Base-by-base conservation (phyloP, 805 yeast species). In the Myxozyma kluyveri region DNA sequence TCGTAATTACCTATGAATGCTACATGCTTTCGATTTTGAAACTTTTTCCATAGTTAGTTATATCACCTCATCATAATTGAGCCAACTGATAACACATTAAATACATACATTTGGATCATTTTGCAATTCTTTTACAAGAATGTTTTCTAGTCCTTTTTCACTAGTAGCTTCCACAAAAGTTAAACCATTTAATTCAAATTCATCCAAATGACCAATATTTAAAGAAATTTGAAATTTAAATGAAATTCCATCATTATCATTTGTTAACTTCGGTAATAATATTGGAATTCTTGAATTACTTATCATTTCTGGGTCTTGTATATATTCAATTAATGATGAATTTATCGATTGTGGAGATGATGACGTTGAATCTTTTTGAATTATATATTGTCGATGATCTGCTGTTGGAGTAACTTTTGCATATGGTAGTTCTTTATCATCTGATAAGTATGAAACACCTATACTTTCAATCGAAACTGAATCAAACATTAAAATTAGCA, bases 11-110 rank as follows among this genome's bases (percentile, higher is more conserved):
- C 74, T n/a, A 71, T 61, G 35, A 69, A 61, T 18, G 55, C 60
- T 4, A 70, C 74, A 45, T 71, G 69, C 23, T 66, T 64, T 45
- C 68, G 66, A 21, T 69, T 68, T 44, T 70, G 74, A 23, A 71
- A 57, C 49, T 71, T 32, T 23, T 12, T 3, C n/a, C 21, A 10
- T 5, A 24, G 27, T 68, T 19, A 71, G 71, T 56, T 67, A 65
- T 14, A 18, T 14, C n/a, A 29, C 38, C 3, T n/a, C n/a, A n/a
- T n/a, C n/a, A n/a, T n/a, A n/a, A n/a, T n/a, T n/a, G n/a, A n/a
- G n/a, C n/a, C n/a, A n/a, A n/a, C n/a, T 10, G 5, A 49, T n/a
- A 21, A 7, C 42, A 4, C 14, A 45, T 31, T 22, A 23, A 4
- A 10, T 9, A 48, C 57, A n/a, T 31, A 54, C 56, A 37, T 57